These are phyloP conservation scores for Colletotrichum chrysophilum DNA, from an alignment of 2,329 filamentous ascomycete genomes.

Conservation along the genomic window DNA sequence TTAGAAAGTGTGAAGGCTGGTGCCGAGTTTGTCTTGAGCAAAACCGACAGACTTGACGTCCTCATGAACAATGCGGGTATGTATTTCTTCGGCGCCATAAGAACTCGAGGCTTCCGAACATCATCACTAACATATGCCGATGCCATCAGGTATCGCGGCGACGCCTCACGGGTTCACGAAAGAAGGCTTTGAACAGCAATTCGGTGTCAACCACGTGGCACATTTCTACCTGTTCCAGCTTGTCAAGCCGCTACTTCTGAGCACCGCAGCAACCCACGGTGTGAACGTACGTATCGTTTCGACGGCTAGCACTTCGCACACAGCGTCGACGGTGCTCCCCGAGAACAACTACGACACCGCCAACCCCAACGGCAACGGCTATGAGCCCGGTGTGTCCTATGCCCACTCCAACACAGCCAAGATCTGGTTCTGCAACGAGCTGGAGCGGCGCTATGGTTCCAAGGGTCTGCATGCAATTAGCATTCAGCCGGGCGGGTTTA, in stretches of 20 bases:
- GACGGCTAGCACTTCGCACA: constrained; percentile 47
- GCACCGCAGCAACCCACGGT: constrained; percentile 33
- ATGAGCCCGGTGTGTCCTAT: constrained; percentile 45
- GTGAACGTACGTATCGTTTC: constrained; percentile 51
- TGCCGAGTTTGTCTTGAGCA: constrained; percentile 22
- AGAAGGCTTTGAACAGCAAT: constrained; percentile 40
- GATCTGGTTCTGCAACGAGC: constrained; percentile 53
- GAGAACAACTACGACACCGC: constrained; percentile 29
- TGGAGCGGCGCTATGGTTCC: constrained; percentile 43
- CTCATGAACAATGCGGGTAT: constrained; percentile 49
- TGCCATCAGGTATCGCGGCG: constrained; percentile 16
- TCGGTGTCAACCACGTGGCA: constrained; percentile 57
- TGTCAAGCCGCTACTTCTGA: constrained; percentile 47
- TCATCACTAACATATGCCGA: not conserved
- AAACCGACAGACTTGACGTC: constrained; percentile 26
- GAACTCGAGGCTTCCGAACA: accelerated
- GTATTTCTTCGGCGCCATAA: accelerated
- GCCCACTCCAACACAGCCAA: constrained; percentile 56
- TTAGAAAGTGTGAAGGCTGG: constrained; percentile 34
- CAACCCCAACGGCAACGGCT: constrained; percentile 27
- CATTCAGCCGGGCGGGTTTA: constrained; percentile 2
- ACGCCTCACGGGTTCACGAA: constrained; percentile 15
- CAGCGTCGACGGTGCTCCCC: constrained; percentile 22
- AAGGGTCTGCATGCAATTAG: constrained; percentile 35
- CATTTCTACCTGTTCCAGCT: constrained; percentile 60